Base-by-base conservation (phyloP, 257 asterid species). In the Handroanthus guayacan region DNA sequence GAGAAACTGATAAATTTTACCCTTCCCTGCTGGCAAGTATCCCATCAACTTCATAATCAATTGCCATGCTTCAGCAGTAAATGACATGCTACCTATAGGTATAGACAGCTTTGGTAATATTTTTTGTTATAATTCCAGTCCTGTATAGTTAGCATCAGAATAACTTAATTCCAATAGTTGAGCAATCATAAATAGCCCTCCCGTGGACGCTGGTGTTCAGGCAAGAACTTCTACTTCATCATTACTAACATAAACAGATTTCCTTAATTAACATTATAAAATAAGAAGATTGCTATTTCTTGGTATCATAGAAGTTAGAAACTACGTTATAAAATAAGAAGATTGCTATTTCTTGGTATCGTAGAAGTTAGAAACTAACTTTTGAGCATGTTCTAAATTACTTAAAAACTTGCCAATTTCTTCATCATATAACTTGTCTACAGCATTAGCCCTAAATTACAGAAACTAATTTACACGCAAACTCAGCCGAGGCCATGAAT, bases 401-500 rank as follows among this genome's bases (percentile, higher is more conserved):
- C 37, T 38, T 41, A 55, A 9, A 25, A 55, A 54, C 74, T 38
- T 25, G 31, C 43, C 62, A 67, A 14, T 25, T 55, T 16, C 60
- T 20, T 69, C 48, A 3, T 14, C 47, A 72, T 36, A 20, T 34
- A 54, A 6, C 68, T 55, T 12, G 41, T 43, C 52, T 37, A 14
- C 31, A 47, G 62, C 14, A 38, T 60, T 17, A 54, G 9, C 9
- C 47, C 20, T n/a, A 58, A 48, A 73, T 54, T 17, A 44, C 48
- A 67, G 31, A 58, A 66, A 17, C 31, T 20, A 72, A 31, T 25
- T 44, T 2, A 47, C 50, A 72, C 17, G 39, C 52, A 48, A 43
- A 34, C 60, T 57, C 75, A 36, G 70, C 56, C 41, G 37, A 55
- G 50, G 67, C 63, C 62, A 31, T 54, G 76, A 48, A 51, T 36